Evolutionary conservation across 257 asterid genomes (phyloP).

Genomic region (Solanum peruvianum): DNA sequence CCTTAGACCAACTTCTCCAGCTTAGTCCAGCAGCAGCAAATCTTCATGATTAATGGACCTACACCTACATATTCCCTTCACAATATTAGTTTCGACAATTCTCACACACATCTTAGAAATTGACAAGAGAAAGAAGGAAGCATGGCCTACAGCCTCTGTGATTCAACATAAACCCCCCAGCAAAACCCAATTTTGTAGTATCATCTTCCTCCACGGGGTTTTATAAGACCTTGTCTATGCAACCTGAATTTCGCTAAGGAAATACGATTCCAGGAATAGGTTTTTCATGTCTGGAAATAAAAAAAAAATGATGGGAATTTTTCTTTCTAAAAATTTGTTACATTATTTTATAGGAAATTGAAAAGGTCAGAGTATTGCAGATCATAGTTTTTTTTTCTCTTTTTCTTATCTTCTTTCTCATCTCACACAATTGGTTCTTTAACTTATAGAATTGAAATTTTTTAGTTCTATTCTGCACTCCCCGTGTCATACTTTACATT

Average conservation of each 20-base stretch:
- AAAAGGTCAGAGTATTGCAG: background rate
- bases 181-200: background rate
- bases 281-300: background rate
- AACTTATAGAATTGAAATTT: background rate
- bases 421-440: background rate
- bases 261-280: background rate
- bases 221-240: background rate
- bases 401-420: background rate
- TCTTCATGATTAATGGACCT: background rate
- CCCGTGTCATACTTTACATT: background rate
- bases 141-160: background rate
- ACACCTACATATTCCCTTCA: background rate
- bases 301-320: background rate
- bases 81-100: background rate
- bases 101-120: background rate
- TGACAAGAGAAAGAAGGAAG: background rate
- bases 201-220: background rate
- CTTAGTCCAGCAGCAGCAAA: background rate
- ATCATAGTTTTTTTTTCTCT: background rate
- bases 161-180: background rate
- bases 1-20: background rate
- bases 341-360: background rate
- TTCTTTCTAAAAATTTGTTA: background rate
- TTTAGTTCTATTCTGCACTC: background rate
- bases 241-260: background rate